These are phyloP conservation scores for Moricandia moricandioides DNA, from an alignment of 345 rosid genomes.

Conservation along the genomic window DNA sequence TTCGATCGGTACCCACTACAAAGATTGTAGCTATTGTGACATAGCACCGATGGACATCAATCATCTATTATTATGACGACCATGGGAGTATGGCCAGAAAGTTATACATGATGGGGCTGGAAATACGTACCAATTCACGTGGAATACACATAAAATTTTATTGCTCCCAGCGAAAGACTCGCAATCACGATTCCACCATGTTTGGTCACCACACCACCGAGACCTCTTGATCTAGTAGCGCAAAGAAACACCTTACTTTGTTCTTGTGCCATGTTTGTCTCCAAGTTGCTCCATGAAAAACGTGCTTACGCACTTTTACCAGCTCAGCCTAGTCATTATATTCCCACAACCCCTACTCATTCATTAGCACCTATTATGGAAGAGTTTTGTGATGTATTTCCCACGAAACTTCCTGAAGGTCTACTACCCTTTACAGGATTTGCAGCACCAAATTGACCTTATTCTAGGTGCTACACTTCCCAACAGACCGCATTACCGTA, in stretches of 20 bases:
- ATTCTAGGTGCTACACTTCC: not conserved
- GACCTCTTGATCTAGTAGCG: not conserved
- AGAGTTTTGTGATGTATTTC: not conserved
- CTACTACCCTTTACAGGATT: not conserved
- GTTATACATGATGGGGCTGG: not conserved
- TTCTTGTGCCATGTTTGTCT: too few species aligned
- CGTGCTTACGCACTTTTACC: not conserved
- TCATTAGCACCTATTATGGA: not conserved
- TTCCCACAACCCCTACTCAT: not conserved
- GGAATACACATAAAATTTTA: not conserved
- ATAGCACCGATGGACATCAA: not conserved
- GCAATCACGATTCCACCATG: not conserved
- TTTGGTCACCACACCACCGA: not conserved
- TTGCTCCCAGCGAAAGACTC: not conserved
- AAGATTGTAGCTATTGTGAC: not conserved
- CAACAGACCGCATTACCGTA: not conserved
- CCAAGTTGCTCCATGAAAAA: too few species aligned
- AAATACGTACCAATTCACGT: not conserved
- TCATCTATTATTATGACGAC: not conserved
- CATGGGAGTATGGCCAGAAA: not conserved
- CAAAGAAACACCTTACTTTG: too few species aligned
- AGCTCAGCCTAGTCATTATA: not conserved
- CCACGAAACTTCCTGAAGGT: not conserved
- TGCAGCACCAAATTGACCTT: not conserved
- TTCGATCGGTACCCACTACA: not conserved